Percentiles rank a stretch among this genome's conserved stretches.
Conservation (phyloP, 805 yeast species). For the Brettanomyces custersianus region DNA sequence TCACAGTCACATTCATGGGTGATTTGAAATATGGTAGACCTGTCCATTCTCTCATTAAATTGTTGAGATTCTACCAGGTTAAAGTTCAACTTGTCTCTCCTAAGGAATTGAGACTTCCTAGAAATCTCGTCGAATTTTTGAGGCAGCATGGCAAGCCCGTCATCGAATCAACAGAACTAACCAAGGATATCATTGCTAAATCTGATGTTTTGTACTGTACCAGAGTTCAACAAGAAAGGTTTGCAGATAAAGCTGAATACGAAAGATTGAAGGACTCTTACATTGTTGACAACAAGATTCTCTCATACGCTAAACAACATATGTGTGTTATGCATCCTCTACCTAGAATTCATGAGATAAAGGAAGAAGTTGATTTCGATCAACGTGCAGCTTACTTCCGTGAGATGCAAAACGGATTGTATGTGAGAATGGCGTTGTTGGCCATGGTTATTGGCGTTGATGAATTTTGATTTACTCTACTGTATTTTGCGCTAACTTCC, state of each 20-base stretch:
- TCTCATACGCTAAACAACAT: slow-evolving; percentile 90
- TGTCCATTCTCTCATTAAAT: slow-evolving; percentile 88
- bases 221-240: slow-evolving; percentile 96
- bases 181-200: slow-evolving; percentile 76
- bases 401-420: slow-evolving; percentile 98
- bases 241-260: slow-evolving; percentile 65
- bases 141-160: slow-evolving; percentile 58
- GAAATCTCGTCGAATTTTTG: slow-evolving; percentile 59
- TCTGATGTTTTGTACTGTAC: slow-evolving; percentile 97
- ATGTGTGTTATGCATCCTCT: slow-evolving; percentile 99
- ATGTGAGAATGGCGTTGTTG: slow-evolving; percentile 96
- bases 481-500: too few relatives aligned
- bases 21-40: slow-evolving; percentile 98
- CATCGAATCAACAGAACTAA: slow-evolving; percentile 65
- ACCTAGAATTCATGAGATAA: slow-evolving; percentile 93
- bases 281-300: slow-evolving; percentile 84
- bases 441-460: slow-evolving; percentile 98
- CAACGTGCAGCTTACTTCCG: slow-evolving; percentile 99
- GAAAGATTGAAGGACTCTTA: slow-evolving; percentile 85
- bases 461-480: not conserved
- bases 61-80: slow-evolving; percentile 87
- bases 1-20: slow-evolving; percentile 98
- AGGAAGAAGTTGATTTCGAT: slow-evolving; percentile 97
- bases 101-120: slow-evolving; percentile 77
- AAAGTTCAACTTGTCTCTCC: slow-evolving; percentile 90